Conservation (phyloP, 2,329 filamentous ascomycete species). For the Aspergillus pseudotamarii region DNA sequence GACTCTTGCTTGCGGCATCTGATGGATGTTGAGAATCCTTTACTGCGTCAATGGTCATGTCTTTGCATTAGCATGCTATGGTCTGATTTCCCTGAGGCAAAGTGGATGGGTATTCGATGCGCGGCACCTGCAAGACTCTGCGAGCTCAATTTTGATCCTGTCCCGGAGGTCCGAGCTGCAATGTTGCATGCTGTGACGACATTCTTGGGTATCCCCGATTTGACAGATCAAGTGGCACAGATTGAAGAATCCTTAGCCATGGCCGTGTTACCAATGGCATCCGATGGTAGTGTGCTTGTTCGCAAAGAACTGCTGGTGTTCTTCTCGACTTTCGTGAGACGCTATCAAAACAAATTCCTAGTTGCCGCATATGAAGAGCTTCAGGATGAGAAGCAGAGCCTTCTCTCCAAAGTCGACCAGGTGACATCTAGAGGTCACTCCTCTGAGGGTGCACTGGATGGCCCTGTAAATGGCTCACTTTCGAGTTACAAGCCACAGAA, state of each 20-base stretch:
- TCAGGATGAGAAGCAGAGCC: constrained; percentile 75
- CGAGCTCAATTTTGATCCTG: constrained; percentile 78
- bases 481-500: constrained; percentile 33
- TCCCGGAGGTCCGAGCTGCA: constrained; percentile 88
- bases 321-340: constrained; percentile 84
- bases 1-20: constrained; percentile 83
- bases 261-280: constrained; percentile 86
- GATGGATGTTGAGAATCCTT: constrained; percentile 80
- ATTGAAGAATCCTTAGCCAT: constrained; percentile 90
- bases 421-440: constrained; percentile 25
- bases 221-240: constrained; percentile 86
- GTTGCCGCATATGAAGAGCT: constrained; percentile 92
- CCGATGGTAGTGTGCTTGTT: constrained; percentile 92
- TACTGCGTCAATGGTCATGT: constrained; percentile 93
- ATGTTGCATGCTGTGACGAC: constrained; percentile 93
- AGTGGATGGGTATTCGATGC: constrained; percentile 92
- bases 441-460: constrained; percentile 23
- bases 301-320: constrained; percentile 92
- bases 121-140: constrained; percentile 81
- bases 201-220: constrained; percentile 88
- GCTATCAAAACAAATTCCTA: constrained; percentile 89
- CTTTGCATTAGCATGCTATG: constrained; percentile 94
- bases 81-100: constrained; percentile 87
- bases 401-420: constrained; percentile 55
- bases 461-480: constrained; percentile 21